Evolutionary conservation across 2,329 filamentous ascomycete genomes (phyloP), one percentile per base, ranked within the genome.

Genomic region (Chaetoscypha palmicola): DNA sequence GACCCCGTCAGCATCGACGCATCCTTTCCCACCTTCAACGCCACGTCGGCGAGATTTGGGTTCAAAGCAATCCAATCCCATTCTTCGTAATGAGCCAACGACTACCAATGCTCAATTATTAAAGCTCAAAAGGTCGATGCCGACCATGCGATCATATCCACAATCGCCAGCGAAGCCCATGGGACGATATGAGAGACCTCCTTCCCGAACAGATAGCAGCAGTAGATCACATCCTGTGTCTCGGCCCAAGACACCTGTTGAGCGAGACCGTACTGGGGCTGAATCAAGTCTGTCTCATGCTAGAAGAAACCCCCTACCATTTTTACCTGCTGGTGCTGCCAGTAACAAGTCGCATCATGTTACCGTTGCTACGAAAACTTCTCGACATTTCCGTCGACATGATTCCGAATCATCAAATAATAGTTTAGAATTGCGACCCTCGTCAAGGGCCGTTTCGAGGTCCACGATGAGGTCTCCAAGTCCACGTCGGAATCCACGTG

Each of bases 261-360:
- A 89, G 46, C 57, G 61, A 20, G 58, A 57, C 43, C 70, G 77
- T 11, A 64, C 70, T 20, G 62, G 61, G 4, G 60, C 65, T 28
- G 64, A 69, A 23, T 77, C 79, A 46, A 74, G 70, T 51, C 66
- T 71, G 45, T 70, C 69, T 46, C 65, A 72, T n/a, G 62, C 67
- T 17, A 72, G 79, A 50, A 82, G 80, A 63, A 69, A 76, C 40
- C 77, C 78, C 33, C 66, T 77, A 11, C 87, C 90, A 5, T 95
- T 95, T 59, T 65, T 94, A 35, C 86, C 89, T 22, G 83, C 86
- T 32, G 87, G 88, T 23, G 74, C 74, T 22, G 83, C 85, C 10
- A 77, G 77, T 49, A 74, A 77, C 17, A 84, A 88, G 60, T 87
- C 86, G 9, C 85, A 95, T 52, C 85, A 95, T 66, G 72, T 84